Base-by-base conservation (phyloP, 228 moss, liverwort and hornwort species). In the Sphagnum magellanicum region DNA sequence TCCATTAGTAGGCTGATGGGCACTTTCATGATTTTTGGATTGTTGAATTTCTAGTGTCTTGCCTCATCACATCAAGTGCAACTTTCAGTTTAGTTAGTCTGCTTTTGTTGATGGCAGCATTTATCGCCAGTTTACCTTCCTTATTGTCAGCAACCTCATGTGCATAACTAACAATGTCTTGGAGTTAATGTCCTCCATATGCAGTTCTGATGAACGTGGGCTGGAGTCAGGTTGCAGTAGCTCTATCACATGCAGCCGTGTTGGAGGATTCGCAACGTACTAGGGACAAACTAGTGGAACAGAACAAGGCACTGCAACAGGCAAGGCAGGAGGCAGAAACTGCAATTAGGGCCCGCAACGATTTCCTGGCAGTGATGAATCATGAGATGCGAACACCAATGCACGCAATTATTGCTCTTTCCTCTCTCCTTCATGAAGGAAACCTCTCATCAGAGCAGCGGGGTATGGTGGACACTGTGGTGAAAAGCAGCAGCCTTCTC, bases 341-440 rank as follows among this genome's bases (percentile, higher is more conserved):
- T 50, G 87, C 83, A 32, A 80, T 87, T 14, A 75, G 75, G 51
- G 83, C 87, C 16, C 79, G 87, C 51, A 87, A 83, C 70, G 87
- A 87, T 74, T 87, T 83, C 61, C 80, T 87, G 48, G 83, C 80
- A 16, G 87, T 87, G 50, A 87, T 87, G 87, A 83, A 87, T 63
- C 87, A 87, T 61, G 87, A 87, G 64, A 87, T 87, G 87, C 79
- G 87, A 4, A 87, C 87, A 10, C 87, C 87, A 47, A 87, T 83
- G 87, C 83, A 87, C 64, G 82, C 87, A 13, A 79, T 87, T 50
- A 87, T 80, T 66, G 87, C 87, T 6, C 80, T 87, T 16, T 83
- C 83, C 8, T 87, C 87, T 16, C 58, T 87, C 53, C 71, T 87
- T 49, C 83, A 83, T 64, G 83, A 83, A 50, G 79, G 82, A 0